Base-by-base conservation (phyloP, 164 flowering plant species). In the Tinospora cordifolia region DNA sequence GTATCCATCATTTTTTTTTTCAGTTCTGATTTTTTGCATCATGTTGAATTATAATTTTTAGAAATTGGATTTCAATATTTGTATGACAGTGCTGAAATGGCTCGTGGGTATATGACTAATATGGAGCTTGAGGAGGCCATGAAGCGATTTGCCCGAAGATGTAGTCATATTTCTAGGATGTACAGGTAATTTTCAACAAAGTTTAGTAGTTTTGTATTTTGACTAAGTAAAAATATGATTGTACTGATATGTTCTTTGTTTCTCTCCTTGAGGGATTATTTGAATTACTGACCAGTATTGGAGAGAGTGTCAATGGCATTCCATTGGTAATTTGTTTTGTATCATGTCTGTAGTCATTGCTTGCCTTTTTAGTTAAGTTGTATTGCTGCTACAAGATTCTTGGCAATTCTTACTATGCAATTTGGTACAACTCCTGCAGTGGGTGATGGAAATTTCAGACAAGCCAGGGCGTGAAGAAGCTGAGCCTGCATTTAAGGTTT, bases 401-500 rank as follows among this genome's bases (percentile, higher is more conserved):
- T 64, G 12, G 2, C 25, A 63, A n/a, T 21, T 64, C 17, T 13
- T 39, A 54, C 40, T 64, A 69, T 72, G 38, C 36, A 57, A 13
- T 68, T 51, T 39, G 38, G 13, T 74, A 71, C 62, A 22, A 77
- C 72, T 24, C 41, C 14, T 75, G 69, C 71, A 88, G 97, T 90
- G 92, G 98, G 98, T 84, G 65, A 82, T 93, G 51, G 98, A 93
- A 80, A 85, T 93, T 75, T 87, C 98, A 62, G 91, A 90, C 84
- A 85, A 77, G 76, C 97, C 97, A 5, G 92, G 97, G 47, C 67
- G 77, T 63, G 84, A 82, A 75, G 98, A 93, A 76, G 83, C 96
- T 77, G 90, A 93, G 83, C 98, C 98, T 74, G 88, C 97, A 73
- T 93, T 93, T 68, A 93, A 93, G 94, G 98, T 90, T 69, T 77